These are phyloP conservation scores for Lactarius akahatsu DNA, from an alignment of 768 basidiomycete genomes.

Conservation along the genomic window DNA sequence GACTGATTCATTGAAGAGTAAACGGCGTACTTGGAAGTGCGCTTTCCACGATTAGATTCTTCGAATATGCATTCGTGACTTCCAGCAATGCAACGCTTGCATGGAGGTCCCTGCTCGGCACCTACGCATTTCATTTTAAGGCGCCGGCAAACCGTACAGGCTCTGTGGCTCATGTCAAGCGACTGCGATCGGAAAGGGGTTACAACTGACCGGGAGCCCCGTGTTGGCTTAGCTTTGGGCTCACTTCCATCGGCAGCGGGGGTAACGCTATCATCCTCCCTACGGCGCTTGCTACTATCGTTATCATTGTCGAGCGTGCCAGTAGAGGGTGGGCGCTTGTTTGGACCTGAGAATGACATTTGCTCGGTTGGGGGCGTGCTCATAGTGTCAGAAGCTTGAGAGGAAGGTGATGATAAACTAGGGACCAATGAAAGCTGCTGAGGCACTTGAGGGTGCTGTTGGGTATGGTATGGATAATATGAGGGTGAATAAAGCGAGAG, in stretches of 20 bases:
- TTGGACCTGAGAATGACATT: slow-evolving; percentile 45
- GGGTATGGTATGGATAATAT: slow-evolving; percentile 57
- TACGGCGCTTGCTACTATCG: slow-evolving; percentile 41
- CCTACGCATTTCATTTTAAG: slow-evolving; percentile 94
- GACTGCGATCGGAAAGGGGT: slow-evolving; percentile 3
- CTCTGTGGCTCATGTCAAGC: slow-evolving; percentile 47
- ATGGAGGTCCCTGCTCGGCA: slow-evolving; percentile 87
- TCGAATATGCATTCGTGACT: slow-evolving; percentile 95
- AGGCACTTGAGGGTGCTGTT: slow-evolving; percentile 48
- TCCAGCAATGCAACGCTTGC: slow-evolving; percentile 78
- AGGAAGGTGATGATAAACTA: slow-evolving; percentile 74
- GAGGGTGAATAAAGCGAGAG: slow-evolving; percentile 61
- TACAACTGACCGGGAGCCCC: slow-evolving; percentile 68
- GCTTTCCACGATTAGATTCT: slow-evolving; percentile 93
- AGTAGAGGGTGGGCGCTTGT: slow-evolving; percentile 36
- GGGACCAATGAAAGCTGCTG: slow-evolving; percentile 53
- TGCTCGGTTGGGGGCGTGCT: slow-evolving; percentile 71
- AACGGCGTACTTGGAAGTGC: slow-evolving; percentile 67
- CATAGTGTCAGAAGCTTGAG: slow-evolving; percentile 73
- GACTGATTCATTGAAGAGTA: slow-evolving; percentile 23
- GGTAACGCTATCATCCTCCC: slow-evolving; percentile 53
- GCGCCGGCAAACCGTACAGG: slow-evolving; percentile 88
- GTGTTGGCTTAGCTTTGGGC: slow-evolving; percentile 75
- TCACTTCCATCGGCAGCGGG: slow-evolving; percentile 57
- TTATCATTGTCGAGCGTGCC: slow-evolving; percentile 49